Evolutionary conservation across 169 alveolate genomes (phyloP).

Genomic region (Eimeria acervulina): DNA sequence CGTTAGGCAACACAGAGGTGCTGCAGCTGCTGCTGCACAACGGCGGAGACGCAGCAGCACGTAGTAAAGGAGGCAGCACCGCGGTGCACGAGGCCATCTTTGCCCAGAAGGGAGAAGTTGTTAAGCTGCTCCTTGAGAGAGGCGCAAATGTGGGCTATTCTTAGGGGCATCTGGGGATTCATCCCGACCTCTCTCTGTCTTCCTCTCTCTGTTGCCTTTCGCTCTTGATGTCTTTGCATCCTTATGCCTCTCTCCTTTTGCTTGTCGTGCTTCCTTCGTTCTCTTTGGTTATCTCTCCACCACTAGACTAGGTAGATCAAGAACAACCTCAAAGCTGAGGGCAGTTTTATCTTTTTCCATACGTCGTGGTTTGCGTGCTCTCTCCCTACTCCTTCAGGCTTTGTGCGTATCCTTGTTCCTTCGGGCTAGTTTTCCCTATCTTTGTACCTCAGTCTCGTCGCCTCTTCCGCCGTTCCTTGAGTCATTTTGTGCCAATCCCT

Average conservation of each 20-base stretch:
- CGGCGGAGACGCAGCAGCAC: conserved; percentile 20
- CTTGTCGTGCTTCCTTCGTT: background rate
- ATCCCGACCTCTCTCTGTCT: background rate
- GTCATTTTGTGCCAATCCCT: background rate
- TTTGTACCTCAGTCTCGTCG: background rate
- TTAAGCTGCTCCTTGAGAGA: background rate
- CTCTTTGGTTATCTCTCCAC: background rate
- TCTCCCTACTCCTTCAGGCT: background rate
- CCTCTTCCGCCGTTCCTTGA: background rate
- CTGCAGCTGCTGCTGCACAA: conserved; percentile 37
- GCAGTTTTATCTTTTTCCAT: no score
- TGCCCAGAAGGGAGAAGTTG: conserved; percentile 2
- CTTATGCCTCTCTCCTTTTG: background rate
- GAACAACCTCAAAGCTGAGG: no score
- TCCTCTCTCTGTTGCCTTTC: background rate
- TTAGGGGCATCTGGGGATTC: background rate
- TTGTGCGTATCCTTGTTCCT: background rate
- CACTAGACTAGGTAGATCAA: no score
- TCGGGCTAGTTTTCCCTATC: background rate
- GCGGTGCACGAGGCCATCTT: conserved; percentile 54
- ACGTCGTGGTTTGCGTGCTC: background rate
- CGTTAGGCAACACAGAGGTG: background rate
- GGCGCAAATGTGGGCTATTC: conserved; percentile 22
- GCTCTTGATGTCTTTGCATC: background rate
- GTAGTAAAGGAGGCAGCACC: conserved; percentile 58